Evolutionary conservation across 179 eudicot genomes (phyloP).

Genomic region (Sideroxylon spinosum): DNA sequence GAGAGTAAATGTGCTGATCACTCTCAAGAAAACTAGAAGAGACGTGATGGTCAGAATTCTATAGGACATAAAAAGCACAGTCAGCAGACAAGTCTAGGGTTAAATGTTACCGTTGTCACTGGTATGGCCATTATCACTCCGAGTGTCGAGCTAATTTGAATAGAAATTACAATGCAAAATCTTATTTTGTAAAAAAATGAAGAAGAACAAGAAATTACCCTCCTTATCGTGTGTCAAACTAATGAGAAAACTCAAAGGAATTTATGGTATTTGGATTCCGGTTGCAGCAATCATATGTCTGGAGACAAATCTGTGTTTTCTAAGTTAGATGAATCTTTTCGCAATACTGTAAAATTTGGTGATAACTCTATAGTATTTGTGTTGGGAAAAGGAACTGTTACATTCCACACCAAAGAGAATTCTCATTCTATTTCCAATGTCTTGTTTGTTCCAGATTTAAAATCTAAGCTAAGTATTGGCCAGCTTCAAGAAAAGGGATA

Average conservation of each 20-base stretch:
- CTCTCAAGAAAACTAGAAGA: no score
- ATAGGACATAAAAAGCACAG: no score
- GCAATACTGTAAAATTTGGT: neutral
- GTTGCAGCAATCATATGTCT: constrained; percentile 22
- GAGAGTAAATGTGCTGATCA: no score
- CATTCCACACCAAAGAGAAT: neutral
- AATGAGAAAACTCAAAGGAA: neutral
- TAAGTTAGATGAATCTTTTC: neutral
- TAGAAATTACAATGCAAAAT: neutral
- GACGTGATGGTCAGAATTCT: no score
- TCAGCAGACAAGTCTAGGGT: no score
- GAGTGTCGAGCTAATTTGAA: constrained; percentile 11
- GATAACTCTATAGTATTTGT: neutral
- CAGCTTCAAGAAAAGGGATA: no score
- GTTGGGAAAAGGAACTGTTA: neutral
- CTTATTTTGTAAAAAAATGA: neutral
- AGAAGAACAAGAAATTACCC: neutral
- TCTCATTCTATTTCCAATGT: no score
- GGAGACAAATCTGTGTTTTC: neutral
- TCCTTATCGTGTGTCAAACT: neutral
- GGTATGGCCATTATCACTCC: constrained; percentile 9
- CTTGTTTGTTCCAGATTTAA: no score
- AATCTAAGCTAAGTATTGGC: no score
- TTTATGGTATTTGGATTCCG: constrained; percentile 16
- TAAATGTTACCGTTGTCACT: no score